These are phyloP conservation scores for Aureobasidium sp. DNA, from an alignment of 2,329 filamentous ascomycete genomes.

Conservation along the genomic window DNA sequence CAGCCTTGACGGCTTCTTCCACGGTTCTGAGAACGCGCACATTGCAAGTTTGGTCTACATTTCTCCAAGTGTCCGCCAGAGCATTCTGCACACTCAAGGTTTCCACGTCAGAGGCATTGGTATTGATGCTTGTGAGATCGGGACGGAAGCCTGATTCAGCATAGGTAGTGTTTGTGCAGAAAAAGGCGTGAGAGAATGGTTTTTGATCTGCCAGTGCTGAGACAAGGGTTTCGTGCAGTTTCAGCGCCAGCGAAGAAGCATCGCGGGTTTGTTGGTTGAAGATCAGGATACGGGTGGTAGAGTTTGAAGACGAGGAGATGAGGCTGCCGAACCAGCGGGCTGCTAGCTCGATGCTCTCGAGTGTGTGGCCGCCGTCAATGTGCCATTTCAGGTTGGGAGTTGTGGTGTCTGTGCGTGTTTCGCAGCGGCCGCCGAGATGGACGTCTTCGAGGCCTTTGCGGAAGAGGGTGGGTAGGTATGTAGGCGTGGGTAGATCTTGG, in stretches of 20 bases:
- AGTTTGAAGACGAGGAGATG: constrained; percentile 22
- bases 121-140: constrained; percentile 56
- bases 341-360: constrained; percentile 70
- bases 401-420: constrained; percentile 50
- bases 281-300: constrained; percentile 53
- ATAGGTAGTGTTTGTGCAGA: constrained; percentile 70
- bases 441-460: constrained; percentile 57
- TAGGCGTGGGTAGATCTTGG: constrained; percentile 33
- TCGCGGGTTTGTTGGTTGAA: constrained; percentile 93
- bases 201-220: constrained; percentile 28
- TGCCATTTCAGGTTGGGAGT: constrained; percentile 57
- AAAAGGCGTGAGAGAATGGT: constrained; percentile 65
- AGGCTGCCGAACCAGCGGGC: constrained; percentile 63
- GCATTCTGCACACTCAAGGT: constrained; percentile 58
- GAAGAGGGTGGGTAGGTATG: constrained; percentile 52
- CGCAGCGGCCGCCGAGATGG: constrained; percentile 67
- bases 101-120: constrained; percentile 49
- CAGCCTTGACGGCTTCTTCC: constrained; percentile 57
- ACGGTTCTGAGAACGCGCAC: constrained; percentile 58
- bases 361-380: constrained; percentile 81
- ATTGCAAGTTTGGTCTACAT: constrained; percentile 43
- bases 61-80: constrained; percentile 54
- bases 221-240: constrained; percentile 52
- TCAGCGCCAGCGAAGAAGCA: constrained; percentile 55
- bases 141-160: constrained; percentile 52